A percentile compares a stretch with the other conserved stretches of the same genome.
Evolutionary conservation across 2,329 filamentous ascomycete species (phyloP).

Genomic region (Hypoxylon sp.): DNA sequence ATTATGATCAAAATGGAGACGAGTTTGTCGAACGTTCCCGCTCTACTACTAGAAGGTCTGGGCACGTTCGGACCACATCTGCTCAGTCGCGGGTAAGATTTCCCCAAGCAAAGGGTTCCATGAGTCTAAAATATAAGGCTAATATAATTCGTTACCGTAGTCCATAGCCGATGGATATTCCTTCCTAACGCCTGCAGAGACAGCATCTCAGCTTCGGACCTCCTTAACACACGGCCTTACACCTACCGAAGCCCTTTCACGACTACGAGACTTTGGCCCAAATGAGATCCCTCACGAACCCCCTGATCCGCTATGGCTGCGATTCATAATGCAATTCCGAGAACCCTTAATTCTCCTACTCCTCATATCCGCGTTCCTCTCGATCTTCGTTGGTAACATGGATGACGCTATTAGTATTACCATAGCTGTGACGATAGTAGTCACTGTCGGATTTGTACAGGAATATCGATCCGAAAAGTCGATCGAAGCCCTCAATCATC

Average conservation of each 20-base stretch:
- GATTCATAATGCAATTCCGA: constrained; percentile 96
- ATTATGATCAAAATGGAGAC: constrained; percentile 50
- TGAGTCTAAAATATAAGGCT: constrained; percentile 20
- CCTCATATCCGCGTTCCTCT: constrained; percentile 88
- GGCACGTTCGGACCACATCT: constrained; percentile 66
- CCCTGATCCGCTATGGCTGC: constrained; percentile 93
- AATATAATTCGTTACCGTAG: constrained; percentile 53
- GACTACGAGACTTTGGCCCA: constrained; percentile 84
- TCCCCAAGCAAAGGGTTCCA: constrained; percentile 6
- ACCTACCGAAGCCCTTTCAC: constrained; percentile 82
- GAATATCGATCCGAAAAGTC: constrained; percentile 99
- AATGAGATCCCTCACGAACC: constrained; percentile 97
- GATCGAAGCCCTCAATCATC: constrained; percentile 90
- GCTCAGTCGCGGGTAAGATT: constrained; percentile 68
- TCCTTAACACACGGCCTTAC: constrained; percentile 88
- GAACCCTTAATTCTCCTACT: constrained; percentile 95
- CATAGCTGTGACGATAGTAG: constrained; percentile 95
- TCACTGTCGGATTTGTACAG: constrained; percentile 95
- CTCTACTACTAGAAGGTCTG: constrained; percentile 53
- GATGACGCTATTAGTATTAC: constrained; percentile 97
- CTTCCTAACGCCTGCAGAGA: constrained; percentile 81
- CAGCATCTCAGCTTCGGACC: constrained; percentile 82
- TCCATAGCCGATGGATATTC: constrained; percentile 73
- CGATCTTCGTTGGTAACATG: constrained; percentile 90
- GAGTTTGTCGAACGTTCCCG: constrained; percentile 55